Base-by-base conservation (phyloP, 345 rosid species). In the Combretum micranthum region DNA sequence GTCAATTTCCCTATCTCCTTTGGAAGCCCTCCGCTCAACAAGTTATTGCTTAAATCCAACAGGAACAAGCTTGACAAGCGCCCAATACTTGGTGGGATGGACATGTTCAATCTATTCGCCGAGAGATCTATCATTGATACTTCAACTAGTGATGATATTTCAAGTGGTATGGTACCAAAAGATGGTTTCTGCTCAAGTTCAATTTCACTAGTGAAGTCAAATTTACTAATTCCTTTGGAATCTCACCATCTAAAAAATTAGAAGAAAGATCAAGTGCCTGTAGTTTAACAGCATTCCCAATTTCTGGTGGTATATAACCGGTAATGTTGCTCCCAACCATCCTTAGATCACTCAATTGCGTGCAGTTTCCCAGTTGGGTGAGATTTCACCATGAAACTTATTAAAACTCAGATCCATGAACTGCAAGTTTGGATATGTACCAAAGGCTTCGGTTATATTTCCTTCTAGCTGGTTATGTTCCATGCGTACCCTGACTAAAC, bases 1-100 rank as follows among this genome's bases (percentile, higher is more conserved):
- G 2, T 7, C 14, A 66, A 26, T 4, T 59, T 42, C 20, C 54
- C 50, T 0, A 75, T 18, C 2, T 56, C 17, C 16, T 0, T 13
- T 1, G 80, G 77, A 62, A 78, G 69, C 12, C n/a, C 2, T 8
- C 13, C 47, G 69, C 15, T 47, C 62, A 47, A 75, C 74, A 14
- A 18, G 12, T 78, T 72, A 12, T 11, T 46, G 52, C 80, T 67
- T 70, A 77, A 44, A 63, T 71, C 60, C 63, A 75, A 53, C 55
- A 14, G 15, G 43, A 10, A 4, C 19, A 72, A 23, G 2, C 42
- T 61, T 8, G 0, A 13, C 13, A 61, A 64, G 3, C 52, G 23
- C 5, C 73, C 77, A 2, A 72, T 20, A 1, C 23, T 8, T 8
- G 6, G 15, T 0, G 74, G 76, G n/a, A 75, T 68, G 0, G 56